Percentiles rank a stretch among this genome's conserved stretches.
phyloP scores from a whole-genome alignment of 768 basidiomycete species.

The Rhodosporidiobolus sp. region DNA sequence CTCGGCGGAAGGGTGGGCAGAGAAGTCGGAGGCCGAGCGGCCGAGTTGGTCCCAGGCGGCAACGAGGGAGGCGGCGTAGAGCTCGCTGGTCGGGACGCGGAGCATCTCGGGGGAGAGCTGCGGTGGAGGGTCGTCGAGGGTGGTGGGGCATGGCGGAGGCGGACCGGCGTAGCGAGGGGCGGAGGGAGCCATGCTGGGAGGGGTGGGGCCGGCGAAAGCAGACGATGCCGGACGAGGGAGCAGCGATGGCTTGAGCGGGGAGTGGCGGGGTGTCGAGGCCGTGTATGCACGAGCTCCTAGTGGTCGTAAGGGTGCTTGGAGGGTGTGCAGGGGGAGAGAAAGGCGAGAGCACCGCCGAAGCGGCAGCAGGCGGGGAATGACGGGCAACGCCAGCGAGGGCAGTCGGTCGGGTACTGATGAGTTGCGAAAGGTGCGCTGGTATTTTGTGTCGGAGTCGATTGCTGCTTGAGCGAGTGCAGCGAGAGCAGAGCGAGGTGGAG shows the following conservation, averaged over 20 bases:
- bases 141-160: background rate
- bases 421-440: too few relatives aligned
- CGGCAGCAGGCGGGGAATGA: background rate
- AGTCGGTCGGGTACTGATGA: too few relatives aligned
- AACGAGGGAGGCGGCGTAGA: conserved; percentile 38
- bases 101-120: conserved; percentile 31
- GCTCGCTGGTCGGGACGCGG: conserved; percentile 36
- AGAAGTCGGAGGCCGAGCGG: background rate
- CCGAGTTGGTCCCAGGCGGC: conserved; percentile 13
- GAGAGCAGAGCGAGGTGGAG: too few relatives aligned
- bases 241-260: conserved; percentile 17
- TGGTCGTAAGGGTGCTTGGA: background rate
- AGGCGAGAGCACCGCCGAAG: background rate
- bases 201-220: background rate
- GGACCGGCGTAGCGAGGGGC: conserved; percentile 18
- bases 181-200: conserved; percentile 4
- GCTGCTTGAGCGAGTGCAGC: too few relatives aligned
- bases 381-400: background rate
- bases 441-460: too few relatives aligned
- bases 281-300: background rate
- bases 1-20: background rate
- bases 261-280: background rate
- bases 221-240: conserved; percentile 28
- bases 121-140: conserved; percentile 24
- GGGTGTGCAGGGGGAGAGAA: background rate